phyloP scores from a whole-genome alignment of 31 red algal genomes.

The Porphyra umbilicalis region DNA sequence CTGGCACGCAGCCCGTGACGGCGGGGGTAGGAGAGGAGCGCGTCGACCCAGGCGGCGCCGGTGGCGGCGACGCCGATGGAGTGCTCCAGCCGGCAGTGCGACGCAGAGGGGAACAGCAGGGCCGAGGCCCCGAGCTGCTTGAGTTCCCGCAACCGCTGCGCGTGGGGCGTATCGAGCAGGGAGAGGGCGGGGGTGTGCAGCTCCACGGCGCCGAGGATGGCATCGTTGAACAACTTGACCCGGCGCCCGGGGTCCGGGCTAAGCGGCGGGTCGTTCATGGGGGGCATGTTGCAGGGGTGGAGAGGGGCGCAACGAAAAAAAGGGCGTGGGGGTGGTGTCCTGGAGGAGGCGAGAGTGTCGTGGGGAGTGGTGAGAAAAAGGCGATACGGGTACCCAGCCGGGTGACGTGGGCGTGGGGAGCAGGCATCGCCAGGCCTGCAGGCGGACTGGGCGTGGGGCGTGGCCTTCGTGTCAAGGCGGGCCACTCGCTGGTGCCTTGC shows the following conservation, averaged over 20 bases:
- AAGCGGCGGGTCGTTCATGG: neutral
- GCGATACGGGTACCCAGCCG: no score
- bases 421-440: no score
- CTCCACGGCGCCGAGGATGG: conserved; percentile 83
- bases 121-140: conserved; percentile 86
- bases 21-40: conserved; percentile 31
- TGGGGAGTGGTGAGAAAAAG: no score
- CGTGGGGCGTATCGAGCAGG: conserved; percentile 87
- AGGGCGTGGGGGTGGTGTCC: no score
- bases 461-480: no score
- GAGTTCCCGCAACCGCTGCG: conserved; percentile 94
- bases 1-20: neutral
- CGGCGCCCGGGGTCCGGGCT: neutral
- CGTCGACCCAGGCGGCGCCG: conserved; percentile 28
- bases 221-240: conserved; percentile 82
- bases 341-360: no score
- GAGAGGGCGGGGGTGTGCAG: conserved; percentile 37
- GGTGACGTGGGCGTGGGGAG: no score
- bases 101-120: conserved; percentile 76
- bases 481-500: no score
- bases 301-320: no score
- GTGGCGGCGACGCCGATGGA: conserved; percentile 70
- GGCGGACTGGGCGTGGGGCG: no score
- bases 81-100: conserved; percentile 97
- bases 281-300: no score